Evolutionary conservation across 2,329 filamentous ascomycete genomes (phyloP).

Genomic region (Atkinsonella hypoxylon): DNA sequence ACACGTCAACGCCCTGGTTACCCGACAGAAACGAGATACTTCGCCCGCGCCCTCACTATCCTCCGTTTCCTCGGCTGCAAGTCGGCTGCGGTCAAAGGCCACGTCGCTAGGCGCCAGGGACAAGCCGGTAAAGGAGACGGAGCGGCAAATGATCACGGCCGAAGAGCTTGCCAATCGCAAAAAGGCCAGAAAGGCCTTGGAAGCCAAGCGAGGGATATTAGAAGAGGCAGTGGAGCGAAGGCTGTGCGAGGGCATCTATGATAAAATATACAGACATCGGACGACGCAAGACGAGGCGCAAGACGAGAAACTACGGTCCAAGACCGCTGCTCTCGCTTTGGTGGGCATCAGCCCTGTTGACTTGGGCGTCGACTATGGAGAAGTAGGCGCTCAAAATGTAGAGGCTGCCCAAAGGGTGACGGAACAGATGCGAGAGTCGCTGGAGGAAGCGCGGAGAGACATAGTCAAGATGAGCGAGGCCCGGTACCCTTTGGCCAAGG

Average conservation of each 20-base stretch:
- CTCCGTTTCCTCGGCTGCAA: slow-evolving; percentile 43
- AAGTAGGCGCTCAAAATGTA: slow-evolving; percentile 40
- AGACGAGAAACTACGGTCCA: slow-evolving; percentile 88
- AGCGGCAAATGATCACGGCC: slow-evolving; percentile 82
- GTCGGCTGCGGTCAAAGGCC: slow-evolving; percentile 43
- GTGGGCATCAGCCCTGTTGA: slow-evolving; percentile 85
- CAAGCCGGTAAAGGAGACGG: slow-evolving; percentile 32
- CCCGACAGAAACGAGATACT: slow-evolving; percentile 57
- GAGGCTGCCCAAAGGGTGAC: slow-evolving; percentile 47
- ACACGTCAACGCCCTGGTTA: slow-evolving; percentile 71
- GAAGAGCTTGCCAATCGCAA: slow-evolving; percentile 74
- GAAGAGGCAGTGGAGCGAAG: slow-evolving; percentile 88
- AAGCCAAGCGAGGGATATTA: slow-evolving; percentile 62
- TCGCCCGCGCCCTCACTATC: slow-evolving; percentile 44
- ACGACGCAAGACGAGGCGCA: slow-evolving; percentile 89
- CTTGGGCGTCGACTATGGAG: slow-evolving; percentile 63
- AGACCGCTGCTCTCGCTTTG: slow-evolving; percentile 80
- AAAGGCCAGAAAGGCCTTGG: slow-evolving; percentile 63
- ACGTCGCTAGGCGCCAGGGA: slow-evolving; percentile 42
- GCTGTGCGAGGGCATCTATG: slow-evolving; percentile 75
- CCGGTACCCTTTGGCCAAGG: slow-evolving; percentile 79
- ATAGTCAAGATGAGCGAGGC: slow-evolving; percentile 76
- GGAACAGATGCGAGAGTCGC: slow-evolving; percentile 58
- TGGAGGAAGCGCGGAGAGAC: slow-evolving; percentile 57
- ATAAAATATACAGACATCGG: slow-evolving; percentile 80